Evolutionary conservation across 768 basidiomycete genomes (phyloP).

Genomic region (Mycena rebaudengoi): DNA sequence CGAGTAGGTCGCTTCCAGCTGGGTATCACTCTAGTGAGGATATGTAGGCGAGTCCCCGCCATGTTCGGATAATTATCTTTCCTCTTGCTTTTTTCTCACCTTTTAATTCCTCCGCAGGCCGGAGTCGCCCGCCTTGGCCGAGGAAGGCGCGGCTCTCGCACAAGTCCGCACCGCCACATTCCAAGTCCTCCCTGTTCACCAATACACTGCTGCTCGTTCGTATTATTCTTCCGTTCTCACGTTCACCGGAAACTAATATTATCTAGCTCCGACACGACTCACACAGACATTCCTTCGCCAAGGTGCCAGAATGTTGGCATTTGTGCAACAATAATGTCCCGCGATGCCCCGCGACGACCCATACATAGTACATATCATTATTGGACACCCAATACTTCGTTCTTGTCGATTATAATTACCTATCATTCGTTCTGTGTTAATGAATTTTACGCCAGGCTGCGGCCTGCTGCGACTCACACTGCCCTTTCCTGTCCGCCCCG

Average conservation of each 20-base stretch:
- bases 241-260: too few species aligned
- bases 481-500: neutral
- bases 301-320: constrained; percentile 57
- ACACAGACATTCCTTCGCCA: constrained; percentile 63
- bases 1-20: constrained; percentile 82
- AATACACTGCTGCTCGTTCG: constrained; percentile 86
- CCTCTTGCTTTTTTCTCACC: constrained; percentile 17
- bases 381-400: constrained; percentile 22
- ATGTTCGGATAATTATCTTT: constrained; percentile 23
- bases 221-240: constrained; percentile 26
- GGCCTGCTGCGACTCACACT: constrained; percentile 18
- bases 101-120: constrained; percentile 42
- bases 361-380: constrained; percentile 1
- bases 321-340: constrained; percentile 31
- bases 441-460: constrained; percentile 20
- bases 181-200: constrained; percentile 75
- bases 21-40: constrained; percentile 74
- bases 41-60: constrained; percentile 70
- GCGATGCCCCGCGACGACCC: neutral
- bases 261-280: constrained; percentile 55
- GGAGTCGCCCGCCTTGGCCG: constrained; percentile 62
- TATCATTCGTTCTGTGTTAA: constrained; percentile 22
- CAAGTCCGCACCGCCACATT: constrained; percentile 78
- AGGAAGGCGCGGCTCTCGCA: constrained; percentile 73
- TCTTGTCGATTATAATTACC: constrained; percentile 21